phyloP scores from a whole-genome alignment of 768 basidiomycete species.

The Neoboletus subvelutipes region DNA sequence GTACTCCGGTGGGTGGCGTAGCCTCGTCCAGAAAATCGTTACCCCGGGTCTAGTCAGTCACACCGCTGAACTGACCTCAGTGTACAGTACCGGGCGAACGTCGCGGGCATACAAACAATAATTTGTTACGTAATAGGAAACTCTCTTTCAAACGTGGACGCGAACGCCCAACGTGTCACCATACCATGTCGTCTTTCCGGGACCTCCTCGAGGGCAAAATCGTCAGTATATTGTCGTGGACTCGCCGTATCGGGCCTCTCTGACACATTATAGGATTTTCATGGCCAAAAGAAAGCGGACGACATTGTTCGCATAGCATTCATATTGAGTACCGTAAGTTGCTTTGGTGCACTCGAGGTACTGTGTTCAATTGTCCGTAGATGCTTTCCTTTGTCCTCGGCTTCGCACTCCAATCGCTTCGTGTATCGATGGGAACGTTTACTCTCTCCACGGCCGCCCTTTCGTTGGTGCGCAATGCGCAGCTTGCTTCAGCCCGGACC shows the following conservation, averaged over 20 bases:
- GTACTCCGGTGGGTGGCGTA: not conserved
- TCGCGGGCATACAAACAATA: not conserved
- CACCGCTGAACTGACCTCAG: not conserved
- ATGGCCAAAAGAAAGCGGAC: conserved; percentile 31
- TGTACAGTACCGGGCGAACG: not conserved
- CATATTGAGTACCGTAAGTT: conserved; percentile 26
- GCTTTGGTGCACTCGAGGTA: not conserved
- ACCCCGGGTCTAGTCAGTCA: not conserved
- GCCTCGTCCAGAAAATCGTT: not conserved
- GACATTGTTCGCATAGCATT: conserved; percentile 24
- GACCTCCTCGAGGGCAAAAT: conserved; percentile 33
- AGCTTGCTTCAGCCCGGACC: too few species aligned
- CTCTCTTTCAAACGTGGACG: not conserved
- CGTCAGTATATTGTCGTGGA: conserved; percentile 12
- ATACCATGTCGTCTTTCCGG: conserved; percentile 26
- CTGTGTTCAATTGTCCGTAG: conserved; percentile 9
- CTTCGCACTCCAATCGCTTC: conserved; percentile 29
- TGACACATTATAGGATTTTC: conserved; percentile 28
- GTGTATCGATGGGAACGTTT: conserved; percentile 26
- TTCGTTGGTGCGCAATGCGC: conserved; percentile 18
- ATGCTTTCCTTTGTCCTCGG: conserved; percentile 31
- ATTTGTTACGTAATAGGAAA: conserved; percentile 17
- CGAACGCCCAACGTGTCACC: conserved; percentile 7
- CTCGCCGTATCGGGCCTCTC: not conserved
- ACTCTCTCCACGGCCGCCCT: conserved; percentile 18